phyloP scores from a whole-genome alignment of 345 rosid species.

The Corchorus olitorius region DNA sequence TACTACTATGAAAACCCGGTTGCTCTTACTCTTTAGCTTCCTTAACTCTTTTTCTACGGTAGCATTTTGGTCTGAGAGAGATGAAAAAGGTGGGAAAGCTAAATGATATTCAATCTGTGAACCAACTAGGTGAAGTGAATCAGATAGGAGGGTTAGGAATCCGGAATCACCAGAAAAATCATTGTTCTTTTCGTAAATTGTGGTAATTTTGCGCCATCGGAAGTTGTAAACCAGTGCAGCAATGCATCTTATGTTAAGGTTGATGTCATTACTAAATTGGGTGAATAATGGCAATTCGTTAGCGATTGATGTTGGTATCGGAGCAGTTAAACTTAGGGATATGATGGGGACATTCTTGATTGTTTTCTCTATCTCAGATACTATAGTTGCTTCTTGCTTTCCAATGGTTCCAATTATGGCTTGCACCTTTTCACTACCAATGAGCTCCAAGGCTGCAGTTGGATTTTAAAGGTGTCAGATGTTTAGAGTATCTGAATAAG shows the following conservation, averaged over 20 bases:
- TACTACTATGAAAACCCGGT: slow-evolving; percentile 7
- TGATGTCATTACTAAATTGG: slow-evolving; percentile 26
- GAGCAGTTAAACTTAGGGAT: slow-evolving; percentile 26
- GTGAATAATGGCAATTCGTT: slow-evolving; percentile 25
- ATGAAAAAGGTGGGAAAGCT: background rate
- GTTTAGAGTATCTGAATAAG: no score
- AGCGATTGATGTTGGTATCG: background rate
- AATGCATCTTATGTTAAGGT: slow-evolving; percentile 26
- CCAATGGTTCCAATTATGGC: slow-evolving; percentile 28
- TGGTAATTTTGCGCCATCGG: slow-evolving; percentile 32
- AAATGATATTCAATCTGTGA: slow-evolving; percentile 1
- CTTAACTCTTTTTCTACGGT: background rate
- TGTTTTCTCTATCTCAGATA: slow-evolving; percentile 5
- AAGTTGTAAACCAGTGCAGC: slow-evolving; percentile 27
- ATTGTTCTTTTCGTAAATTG: slow-evolving; percentile 18
- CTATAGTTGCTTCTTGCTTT: background rate
- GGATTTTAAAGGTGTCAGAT: no score
- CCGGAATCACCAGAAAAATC: slow-evolving; percentile 19
- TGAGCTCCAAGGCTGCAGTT: slow-evolving; percentile 27
- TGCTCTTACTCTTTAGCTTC: slow-evolving; percentile 12
- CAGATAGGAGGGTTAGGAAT: slow-evolving; percentile 30
- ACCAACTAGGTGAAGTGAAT: slow-evolving; percentile 19
- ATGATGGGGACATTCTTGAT: slow-evolving; percentile 17
- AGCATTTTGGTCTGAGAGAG: background rate
- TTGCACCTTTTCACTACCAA: slow-evolving; percentile 17